Percentiles rank a stretch among this genome's conserved stretches.
Evolutionary conservation across 73 alveolate genomes (phyloP).

Genomic region (Symbiodinium natans): DNA sequence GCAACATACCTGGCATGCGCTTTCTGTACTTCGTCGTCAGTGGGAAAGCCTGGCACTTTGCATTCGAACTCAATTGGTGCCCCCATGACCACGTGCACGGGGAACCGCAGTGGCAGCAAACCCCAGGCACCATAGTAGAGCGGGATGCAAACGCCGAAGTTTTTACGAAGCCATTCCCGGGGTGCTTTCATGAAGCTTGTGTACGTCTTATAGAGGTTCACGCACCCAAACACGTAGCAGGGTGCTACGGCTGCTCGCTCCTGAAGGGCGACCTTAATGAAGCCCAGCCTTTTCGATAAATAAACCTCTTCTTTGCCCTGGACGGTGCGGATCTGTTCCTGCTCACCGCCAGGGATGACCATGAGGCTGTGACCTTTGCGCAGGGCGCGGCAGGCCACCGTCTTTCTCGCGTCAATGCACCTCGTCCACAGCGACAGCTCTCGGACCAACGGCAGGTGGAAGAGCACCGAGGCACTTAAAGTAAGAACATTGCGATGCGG

Average conservation of each 20-base stretch:
- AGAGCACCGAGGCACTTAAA: slow-evolving; percentile 69
- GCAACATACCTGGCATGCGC: slow-evolving; percentile 35
- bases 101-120: slow-evolving; percentile 59
- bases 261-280: slow-evolving; percentile 68
- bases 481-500: slow-evolving; percentile 79
- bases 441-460: slow-evolving; percentile 87
- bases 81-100: slow-evolving; percentile 77
- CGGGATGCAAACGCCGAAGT: slow-evolving; percentile 80
- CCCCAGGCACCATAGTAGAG: slow-evolving; percentile 53
- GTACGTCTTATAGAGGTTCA: slow-evolving; percentile 55
- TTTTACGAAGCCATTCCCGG: slow-evolving; percentile 69
- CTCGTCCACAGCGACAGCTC: slow-evolving; percentile 89
- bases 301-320: slow-evolving; percentile 76
- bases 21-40: slow-evolving; percentile 69
- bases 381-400: slow-evolving; percentile 58
- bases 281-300: slow-evolving; percentile 56
- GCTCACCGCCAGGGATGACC: slow-evolving; percentile 65
- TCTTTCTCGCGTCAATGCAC: slow-evolving; percentile 87
- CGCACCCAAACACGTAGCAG: slow-evolving; percentile 89
- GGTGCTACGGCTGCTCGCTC: slow-evolving; percentile 65
- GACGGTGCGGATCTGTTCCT: slow-evolving; percentile 88
- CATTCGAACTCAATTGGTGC: slow-evolving; percentile 38
- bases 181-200: slow-evolving; percentile 7
- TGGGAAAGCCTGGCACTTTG: slow-evolving; percentile 14
- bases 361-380: slow-evolving; percentile 3